A percentile compares a stretch with the other conserved stretches of the same genome.
Conservation (phyloP, 768 basidiomycete species). For the Tulasnella sp. region DNA sequence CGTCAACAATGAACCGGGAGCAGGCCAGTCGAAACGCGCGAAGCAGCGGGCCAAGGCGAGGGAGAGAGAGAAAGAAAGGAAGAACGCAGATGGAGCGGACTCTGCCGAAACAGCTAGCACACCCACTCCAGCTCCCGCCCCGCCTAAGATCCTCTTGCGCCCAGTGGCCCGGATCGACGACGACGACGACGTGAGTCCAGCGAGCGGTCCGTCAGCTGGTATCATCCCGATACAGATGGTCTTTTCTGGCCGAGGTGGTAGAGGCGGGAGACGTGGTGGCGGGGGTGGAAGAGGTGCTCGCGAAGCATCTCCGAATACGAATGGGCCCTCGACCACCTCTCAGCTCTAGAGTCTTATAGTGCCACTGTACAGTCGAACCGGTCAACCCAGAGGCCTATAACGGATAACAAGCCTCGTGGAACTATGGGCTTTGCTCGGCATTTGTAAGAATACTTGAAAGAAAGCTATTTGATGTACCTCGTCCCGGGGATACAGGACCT, state of each 20-base stretch:
- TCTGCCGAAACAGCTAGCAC: slow-evolving; percentile 1
- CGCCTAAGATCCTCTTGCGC: slow-evolving; percentile 17
- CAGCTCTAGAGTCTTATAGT: background rate
- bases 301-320: background rate
- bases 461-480: too few relatives aligned
- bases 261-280: slow-evolving; percentile 20
- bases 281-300: slow-evolving; percentile 27
- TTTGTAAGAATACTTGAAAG: too few relatives aligned
- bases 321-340: background rate
- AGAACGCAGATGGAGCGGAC: slow-evolving; percentile 15
- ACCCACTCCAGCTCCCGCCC: slow-evolving; percentile 18
- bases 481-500: too few relatives aligned
- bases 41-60: slow-evolving; percentile 27
- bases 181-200: slow-evolving; percentile 19
- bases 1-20: slow-evolving; percentile 24
- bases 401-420: too few relatives aligned
- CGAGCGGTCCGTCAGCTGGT: slow-evolving; percentile 1
- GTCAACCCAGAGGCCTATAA: too few relatives aligned
- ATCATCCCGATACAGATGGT: slow-evolving; percentile 3
- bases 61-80: slow-evolving; percentile 29
- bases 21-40: slow-evolving; percentile 36
- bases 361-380: too few relatives aligned
- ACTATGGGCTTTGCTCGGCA: too few relatives aligned
- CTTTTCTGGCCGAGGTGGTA: slow-evolving; percentile 12
- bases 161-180: slow-evolving; percentile 22